Evolutionary conservation across 1,284 basidiomycete species (phyloP), one percentile per base, ranked within the genome.

Genomic region (Ustilago crameri): DNA sequence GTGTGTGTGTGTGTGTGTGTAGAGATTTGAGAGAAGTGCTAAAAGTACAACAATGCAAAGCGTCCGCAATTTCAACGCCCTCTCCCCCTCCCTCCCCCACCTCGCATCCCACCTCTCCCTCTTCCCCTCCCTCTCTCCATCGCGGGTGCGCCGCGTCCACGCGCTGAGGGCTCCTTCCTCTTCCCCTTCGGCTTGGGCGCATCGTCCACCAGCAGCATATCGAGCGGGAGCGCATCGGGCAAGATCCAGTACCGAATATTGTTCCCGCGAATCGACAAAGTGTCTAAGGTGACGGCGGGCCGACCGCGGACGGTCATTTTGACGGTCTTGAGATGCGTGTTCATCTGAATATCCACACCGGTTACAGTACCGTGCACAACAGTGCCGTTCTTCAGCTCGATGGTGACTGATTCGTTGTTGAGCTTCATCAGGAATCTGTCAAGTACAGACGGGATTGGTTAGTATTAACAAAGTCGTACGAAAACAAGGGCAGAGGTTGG

Each of bases 401-500:
- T 90, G 73, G 94, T 93, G 76, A 98, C 95, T 78, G 94, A 95
- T 88, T 98, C 95, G 85, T 98, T 98, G 89, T 97, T 96, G 86
- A 98, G 87, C 88, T 98, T 98, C 95, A 98, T 98, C 88, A 97
- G 89, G 86, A 97, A 95, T 84, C 93, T 95, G 83, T 9, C 95
- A 83, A 5, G 18, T 9, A 42, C 10, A 34, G 15, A 41, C 26
- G 50, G 44, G 17, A n/a, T n/a, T n/a, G n/a, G n/a, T n/a, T n/a
- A n/a, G n/a, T n/a, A n/a, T n/a, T n/a, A n/a, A n/a, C n/a, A n/a
- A n/a, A n/a, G n/a, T n/a, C n/a, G n/a, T n/a, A n/a, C n/a, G n/a
- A n/a, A n/a, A n/a, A n/a, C n/a, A n/a, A n/a, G n/a, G n/a, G n/a
- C n/a, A n/a, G 20, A 22, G 26, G 9, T 20, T 27, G 9, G 22